phyloP scores from a whole-genome alignment of 768 basidiomycete genomes.

The button mushroom (Agaricus bisporus) region DNA sequence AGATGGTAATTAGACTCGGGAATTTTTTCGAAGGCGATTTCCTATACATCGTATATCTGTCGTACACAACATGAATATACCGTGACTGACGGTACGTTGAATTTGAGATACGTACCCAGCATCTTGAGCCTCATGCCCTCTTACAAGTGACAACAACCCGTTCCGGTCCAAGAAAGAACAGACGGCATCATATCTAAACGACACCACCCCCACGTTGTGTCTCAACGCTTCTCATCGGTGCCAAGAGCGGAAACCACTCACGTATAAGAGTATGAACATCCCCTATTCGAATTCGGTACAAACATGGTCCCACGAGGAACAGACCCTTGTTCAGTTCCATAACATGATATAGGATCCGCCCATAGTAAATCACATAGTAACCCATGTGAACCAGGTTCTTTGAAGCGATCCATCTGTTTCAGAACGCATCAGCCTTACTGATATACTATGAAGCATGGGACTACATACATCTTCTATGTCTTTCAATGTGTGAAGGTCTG shows the following conservation, averaged over 20 bases:
- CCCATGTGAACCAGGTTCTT: slow-evolving; percentile 89
- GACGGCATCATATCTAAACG: slow-evolving; percentile 67
- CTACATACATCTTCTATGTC: slow-evolving; percentile 37
- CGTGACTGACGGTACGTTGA: background rate
- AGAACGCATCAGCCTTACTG: background rate
- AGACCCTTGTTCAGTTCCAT: slow-evolving; percentile 72
- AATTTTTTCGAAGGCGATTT: slow-evolving; percentile 94
- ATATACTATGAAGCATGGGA: background rate
- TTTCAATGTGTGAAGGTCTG: slow-evolving; percentile 71
- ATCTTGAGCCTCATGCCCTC: slow-evolving; percentile 97
- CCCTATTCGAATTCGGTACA: slow-evolving; percentile 79
- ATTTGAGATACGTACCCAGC: slow-evolving; percentile 56
- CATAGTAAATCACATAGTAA: slow-evolving; percentile 93
- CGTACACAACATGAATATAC: slow-evolving; percentile 1
- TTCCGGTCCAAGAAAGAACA: slow-evolving; percentile 94
- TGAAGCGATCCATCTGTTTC: slow-evolving; percentile 78
- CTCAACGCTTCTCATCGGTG: background rate
- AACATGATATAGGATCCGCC: slow-evolving; percentile 90
- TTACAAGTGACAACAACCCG: slow-evolving; percentile 84
- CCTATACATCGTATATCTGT: slow-evolving; percentile 73
- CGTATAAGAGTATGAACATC: slow-evolving; percentile 93
- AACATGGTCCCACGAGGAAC: slow-evolving; percentile 56
- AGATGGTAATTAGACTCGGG: slow-evolving; percentile 96
- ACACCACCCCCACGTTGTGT: background rate
- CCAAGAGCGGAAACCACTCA: slow-evolving; percentile 31